Evolutionary conservation across 306 rosid genomes (phyloP), one percentile per base, ranked within the genome.

Genomic region (Crotalaria pallida): DNA sequence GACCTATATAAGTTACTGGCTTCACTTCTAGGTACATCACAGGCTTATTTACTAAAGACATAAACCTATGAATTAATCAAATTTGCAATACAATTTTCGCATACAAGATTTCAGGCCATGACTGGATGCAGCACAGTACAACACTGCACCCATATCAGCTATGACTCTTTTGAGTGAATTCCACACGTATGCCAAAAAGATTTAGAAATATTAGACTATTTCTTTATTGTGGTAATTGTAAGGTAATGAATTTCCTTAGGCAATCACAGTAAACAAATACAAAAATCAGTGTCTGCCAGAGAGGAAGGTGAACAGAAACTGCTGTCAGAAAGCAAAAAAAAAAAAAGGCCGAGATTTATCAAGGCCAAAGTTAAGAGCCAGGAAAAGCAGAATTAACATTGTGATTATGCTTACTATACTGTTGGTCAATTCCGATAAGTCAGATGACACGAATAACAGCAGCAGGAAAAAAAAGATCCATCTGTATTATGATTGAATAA

Each of bases 1-100:
- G 34, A 52, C 80, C 55, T 49, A 57, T 58, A 52, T 57, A 56
- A 38, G 43, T 57, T 57, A 77, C 56, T 48, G 52, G 67, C 71
- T 69, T 77, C 74, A 48, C 67, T 67, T 77, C 36, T 61, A 77
- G 63, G 70, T 34, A 36, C 76, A 73, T 77, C 77, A 63, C 44
- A 22, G 45, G 22, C 71, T 67, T 67, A 79, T 67, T 61, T 61
- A 65, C 36, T 72, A 57, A 69, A 74, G 76, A 29, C 68, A 38
- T 23, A 61, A 19, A 64, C 53, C 65, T 56, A 74, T 0, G n/a
- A 64, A 41, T 64, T 57, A 65, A 45, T 64, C 50, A 63, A 69
- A 2, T 36, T 63, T 27, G 71, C 16, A 49, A 38, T 16, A 70
- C 40, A 15, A 15, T 40, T 22, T 49, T 38, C 38, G 38, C 15